Conservation (phyloP, 495 filamentous ascomycete genomes). For the Neurospora sublineolata region DNA sequence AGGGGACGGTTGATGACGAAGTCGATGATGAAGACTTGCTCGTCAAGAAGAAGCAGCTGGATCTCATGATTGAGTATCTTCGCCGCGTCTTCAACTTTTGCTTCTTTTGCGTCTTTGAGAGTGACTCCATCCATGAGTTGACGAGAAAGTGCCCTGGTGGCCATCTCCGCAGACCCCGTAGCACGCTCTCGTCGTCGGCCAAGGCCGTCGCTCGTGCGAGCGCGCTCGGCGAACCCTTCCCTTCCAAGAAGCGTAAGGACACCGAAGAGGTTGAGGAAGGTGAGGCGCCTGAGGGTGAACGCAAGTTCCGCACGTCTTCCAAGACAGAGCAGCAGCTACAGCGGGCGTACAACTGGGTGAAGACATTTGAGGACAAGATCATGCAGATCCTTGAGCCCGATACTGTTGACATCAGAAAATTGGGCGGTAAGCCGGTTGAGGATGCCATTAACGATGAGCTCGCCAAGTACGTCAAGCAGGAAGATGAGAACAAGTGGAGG, state of each 20-base stretch:
- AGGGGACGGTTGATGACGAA: conserved; percentile 72
- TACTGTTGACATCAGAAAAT: conserved; percentile 68
- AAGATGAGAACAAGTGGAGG: conserved; percentile 90
- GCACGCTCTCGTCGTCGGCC: conserved; percentile 66
- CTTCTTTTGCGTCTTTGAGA: conserved; percentile 98
- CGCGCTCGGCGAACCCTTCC: conserved; percentile 67
- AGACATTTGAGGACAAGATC: conserved; percentile 94
- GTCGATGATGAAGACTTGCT: conserved; percentile 81
- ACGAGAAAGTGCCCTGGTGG: conserved; percentile 92
- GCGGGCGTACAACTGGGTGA: conserved; percentile 98
- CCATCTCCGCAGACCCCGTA: conserved; percentile 81
- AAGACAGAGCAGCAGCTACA: conserved; percentile 86
- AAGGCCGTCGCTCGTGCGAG: conserved; percentile 80
- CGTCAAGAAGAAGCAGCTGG: conserved; percentile 89
- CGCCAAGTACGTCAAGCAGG: conserved; percentile 81
- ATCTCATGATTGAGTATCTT: conserved; percentile 91
- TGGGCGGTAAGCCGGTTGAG: conserved; percentile 79
- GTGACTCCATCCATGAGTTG: conserved; percentile 91
- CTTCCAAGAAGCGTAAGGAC: conserved; percentile 61
- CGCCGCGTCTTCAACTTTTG: conserved; percentile 96
- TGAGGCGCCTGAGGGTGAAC: conserved; percentile 48
- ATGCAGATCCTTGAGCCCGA: conserved; percentile 85
- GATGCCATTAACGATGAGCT: conserved; percentile 83
- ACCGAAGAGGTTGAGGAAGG: conserved; percentile 54
- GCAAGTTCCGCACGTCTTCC: conserved; percentile 51